These are phyloP conservation scores for Malus hybrid DNA, from an alignment of 331 rosid genomes.

Conservation along the genomic window DNA sequence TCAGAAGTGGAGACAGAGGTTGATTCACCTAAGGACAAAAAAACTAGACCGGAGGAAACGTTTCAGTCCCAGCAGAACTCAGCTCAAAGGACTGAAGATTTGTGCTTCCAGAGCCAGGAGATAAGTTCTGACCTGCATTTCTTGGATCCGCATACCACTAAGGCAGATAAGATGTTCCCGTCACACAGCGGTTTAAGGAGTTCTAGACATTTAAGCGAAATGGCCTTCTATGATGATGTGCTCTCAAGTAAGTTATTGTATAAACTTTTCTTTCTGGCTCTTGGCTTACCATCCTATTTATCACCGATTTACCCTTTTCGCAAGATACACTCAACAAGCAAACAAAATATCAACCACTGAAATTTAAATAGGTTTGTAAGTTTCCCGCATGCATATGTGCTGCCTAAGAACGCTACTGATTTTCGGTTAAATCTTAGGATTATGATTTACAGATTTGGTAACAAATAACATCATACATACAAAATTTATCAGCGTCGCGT, in stretches of 20 bases:
- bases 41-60: slow-evolving; percentile 53
- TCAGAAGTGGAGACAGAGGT: slow-evolving; percentile 77
- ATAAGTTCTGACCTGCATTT: slow-evolving; percentile 54
- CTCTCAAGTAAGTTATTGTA: slow-evolving; percentile 39
- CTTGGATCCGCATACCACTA: slow-evolving; percentile 47
- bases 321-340: no score
- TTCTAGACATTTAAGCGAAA: slow-evolving; percentile 37
- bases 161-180: slow-evolving; percentile 43
- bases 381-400: background rate
- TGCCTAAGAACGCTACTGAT: background rate
- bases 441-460: no score
- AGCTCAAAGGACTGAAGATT: slow-evolving; percentile 40
- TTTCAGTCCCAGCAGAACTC: slow-evolving; percentile 46
- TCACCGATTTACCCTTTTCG: no score
- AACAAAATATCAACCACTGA: background rate
- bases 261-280: background rate
- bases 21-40: slow-evolving; percentile 81
- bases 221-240: slow-evolving; percentile 60
- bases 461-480: no score
- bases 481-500: no score
- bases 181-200: slow-evolving; percentile 44
- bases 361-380: background rate
- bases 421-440: background rate
- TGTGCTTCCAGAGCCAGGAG: slow-evolving; percentile 69
- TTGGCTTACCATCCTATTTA: background rate